Conservation (phyloP, 768 basidiomycete species). For the Serpula lacrymans region DNA sequence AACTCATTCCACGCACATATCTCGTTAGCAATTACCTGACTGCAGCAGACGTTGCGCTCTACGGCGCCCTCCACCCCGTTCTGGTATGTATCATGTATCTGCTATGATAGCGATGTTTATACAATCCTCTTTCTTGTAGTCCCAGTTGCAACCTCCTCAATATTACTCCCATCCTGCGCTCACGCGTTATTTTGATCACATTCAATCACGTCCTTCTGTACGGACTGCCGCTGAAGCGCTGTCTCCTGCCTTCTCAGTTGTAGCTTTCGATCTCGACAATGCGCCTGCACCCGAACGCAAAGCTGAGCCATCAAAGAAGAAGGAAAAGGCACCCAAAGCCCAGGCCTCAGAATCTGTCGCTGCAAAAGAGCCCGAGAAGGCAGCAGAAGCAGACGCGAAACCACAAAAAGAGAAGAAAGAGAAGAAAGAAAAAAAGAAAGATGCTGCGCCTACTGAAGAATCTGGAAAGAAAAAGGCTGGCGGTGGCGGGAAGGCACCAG, state of each 20-base stretch:
- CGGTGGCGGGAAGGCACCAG: constrained; percentile 33
- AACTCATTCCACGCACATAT: constrained; percentile 78
- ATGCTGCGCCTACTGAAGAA: constrained; percentile 27
- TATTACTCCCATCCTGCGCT: constrained; percentile 79
- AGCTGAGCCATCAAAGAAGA: constrained; percentile 72
- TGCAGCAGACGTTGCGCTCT: constrained; percentile 87
- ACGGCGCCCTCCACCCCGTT: constrained; percentile 81
- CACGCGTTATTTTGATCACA: constrained; percentile 93
- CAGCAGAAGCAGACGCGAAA: constrained; percentile 27
- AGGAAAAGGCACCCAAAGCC: constrained; percentile 51
- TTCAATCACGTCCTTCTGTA: constrained; percentile 71
- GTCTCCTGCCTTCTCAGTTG: constrained; percentile 48
- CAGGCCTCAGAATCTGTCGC: constrained; percentile 24
- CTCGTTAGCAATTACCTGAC: constrained; percentile 81
- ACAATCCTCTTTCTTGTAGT: constrained; percentile 36
- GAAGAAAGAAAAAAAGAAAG: constrained; percentile 47
- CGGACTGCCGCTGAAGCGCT: constrained; percentile 51
- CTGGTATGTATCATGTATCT: constrained; percentile 52
- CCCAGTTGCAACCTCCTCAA: constrained; percentile 64
- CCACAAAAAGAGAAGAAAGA: constrained; percentile 57
- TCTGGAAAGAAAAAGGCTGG: constrained; percentile 34
- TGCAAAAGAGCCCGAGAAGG: constrained; percentile 20
- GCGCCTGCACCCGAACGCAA: constrained; percentile 76
- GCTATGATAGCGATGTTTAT: neutral
- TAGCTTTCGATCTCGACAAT: constrained; percentile 70